Conservation (phyloP, 208 protist species). For the Tritrichomonas foetus region DNA sequence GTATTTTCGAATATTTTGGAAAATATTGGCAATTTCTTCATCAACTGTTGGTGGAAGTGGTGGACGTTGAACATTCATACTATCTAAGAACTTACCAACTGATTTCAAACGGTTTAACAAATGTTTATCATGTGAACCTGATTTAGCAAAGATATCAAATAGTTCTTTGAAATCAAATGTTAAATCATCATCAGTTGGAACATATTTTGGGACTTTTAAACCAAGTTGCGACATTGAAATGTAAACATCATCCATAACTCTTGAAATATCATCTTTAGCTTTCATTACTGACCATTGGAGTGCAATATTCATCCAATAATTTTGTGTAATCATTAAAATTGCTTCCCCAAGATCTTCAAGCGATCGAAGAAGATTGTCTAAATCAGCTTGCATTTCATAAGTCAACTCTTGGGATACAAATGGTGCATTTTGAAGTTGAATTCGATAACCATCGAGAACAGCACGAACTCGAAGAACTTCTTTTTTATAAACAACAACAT, state of each 20-base stretch:
- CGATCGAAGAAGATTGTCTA: neutral
- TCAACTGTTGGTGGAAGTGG: neutral
- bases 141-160: neutral
- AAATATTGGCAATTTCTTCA: neutral
- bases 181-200: neutral
- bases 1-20: neutral
- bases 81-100: neutral
- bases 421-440: neutral
- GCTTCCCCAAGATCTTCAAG: neutral
- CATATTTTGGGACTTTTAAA: neutral
- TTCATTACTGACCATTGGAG: neutral
- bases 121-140: neutral
- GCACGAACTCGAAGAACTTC: neutral
- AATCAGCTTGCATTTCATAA: neutral
- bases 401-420: neutral
- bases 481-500: conserved; percentile 19
- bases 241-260: neutral
- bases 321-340: neutral
- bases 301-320: neutral
- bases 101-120: neutral
- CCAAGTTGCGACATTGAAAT: neutral
- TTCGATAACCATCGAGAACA: neutral
- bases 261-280: neutral
- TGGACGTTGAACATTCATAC: neutral
- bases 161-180: neutral